These are phyloP conservation scores for Paxillus involutus DNA, from an alignment of 768 basidiomycete species.

Conservation along the genomic window DNA sequence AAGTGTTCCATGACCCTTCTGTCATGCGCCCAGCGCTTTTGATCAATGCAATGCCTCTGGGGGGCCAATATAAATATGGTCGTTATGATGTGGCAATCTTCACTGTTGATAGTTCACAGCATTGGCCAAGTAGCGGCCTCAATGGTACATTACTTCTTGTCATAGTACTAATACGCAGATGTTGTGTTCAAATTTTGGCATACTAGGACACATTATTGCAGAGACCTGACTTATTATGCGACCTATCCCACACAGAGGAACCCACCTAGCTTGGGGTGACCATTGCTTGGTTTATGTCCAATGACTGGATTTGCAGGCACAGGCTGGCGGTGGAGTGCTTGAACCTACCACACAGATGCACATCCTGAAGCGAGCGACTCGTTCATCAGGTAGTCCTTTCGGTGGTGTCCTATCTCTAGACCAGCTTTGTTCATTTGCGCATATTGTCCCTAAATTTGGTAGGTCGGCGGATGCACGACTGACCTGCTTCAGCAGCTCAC, in stretches of 20 bases:
- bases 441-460: conserved; percentile 30
- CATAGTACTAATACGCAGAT: too few relatives aligned
- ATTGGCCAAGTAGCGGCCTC: conserved; percentile 14
- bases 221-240: conserved; percentile 16
- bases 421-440: conserved; percentile 19
- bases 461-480: conserved; percentile 19
- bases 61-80: conserved; percentile 18
- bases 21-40: conserved; percentile 1
- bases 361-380: conserved; percentile 17
- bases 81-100: conserved; percentile 20
- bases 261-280: not conserved
- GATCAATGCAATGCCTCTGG: conserved; percentile 21
- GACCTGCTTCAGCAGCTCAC: conserved; percentile 18
- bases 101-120: conserved; percentile 16
- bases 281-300: conserved; percentile 24
- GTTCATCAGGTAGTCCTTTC: conserved; percentile 11
- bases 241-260: not conserved
- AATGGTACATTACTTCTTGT: conserved; percentile 1
- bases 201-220: conserved; percentile 13
- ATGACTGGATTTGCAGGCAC: conserved; percentile 21
- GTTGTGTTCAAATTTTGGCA: not conserved
- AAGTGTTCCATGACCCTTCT: conserved; percentile 8
- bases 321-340: conserved; percentile 4
- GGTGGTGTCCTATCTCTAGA: conserved; percentile 28
- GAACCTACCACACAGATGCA: conserved; percentile 21